These are phyloP conservation scores for Onygenales sp. DNA, from an alignment of 2,329 filamentous ascomycete species.

Conservation along the genomic window DNA sequence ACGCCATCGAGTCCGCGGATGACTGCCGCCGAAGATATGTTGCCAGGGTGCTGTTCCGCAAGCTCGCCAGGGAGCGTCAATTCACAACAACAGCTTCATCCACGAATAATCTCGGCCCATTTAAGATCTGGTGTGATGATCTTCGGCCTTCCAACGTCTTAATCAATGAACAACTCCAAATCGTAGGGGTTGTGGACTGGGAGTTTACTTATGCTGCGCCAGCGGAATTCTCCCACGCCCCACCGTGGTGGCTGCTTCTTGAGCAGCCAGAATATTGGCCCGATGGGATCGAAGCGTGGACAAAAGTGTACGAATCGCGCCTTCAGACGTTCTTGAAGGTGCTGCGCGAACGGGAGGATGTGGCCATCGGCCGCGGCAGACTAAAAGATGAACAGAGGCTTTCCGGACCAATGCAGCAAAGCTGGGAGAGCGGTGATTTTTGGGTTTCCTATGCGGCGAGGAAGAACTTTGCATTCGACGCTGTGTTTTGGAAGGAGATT, in stretches of 20 bases:
- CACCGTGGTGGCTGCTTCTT: slow-evolving; percentile 34
- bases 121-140: slow-evolving; percentile 31
- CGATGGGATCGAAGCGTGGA: slow-evolving; percentile 10
- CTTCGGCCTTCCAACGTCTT: slow-evolving; percentile 32
- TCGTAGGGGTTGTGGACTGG: slow-evolving; percentile 31
- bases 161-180: slow-evolving; percentile 24
- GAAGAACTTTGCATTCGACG: slow-evolving; percentile 18
- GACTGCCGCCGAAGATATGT: slow-evolving; percentile 15
- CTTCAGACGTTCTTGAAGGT: slow-evolving; percentile 11
- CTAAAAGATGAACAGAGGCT: slow-evolving; percentile 9
- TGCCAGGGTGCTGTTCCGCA: slow-evolving; percentile 12
- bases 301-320: slow-evolving; percentile 6
- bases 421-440: slow-evolving; percentile 7
- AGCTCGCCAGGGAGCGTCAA: slow-evolving; percentile 7
- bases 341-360: slow-evolving; percentile 10
- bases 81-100: slow-evolving; percentile 12
- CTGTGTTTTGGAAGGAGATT: slow-evolving; percentile 17
- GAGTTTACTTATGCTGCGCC: slow-evolving; percentile 37
- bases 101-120: slow-evolving; percentile 16
- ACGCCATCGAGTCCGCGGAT: slow-evolving; percentile 7
- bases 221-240: slow-evolving; percentile 28
- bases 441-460: too few species aligned
- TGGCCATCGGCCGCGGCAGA: slow-evolving; percentile 1
- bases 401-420: slow-evolving; percentile 11
- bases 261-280: slow-evolving; percentile 14